These are phyloP conservation scores for Lycium ferocissimum DNA, from an alignment of 257 asterid species.

Conservation along the genomic window DNA sequence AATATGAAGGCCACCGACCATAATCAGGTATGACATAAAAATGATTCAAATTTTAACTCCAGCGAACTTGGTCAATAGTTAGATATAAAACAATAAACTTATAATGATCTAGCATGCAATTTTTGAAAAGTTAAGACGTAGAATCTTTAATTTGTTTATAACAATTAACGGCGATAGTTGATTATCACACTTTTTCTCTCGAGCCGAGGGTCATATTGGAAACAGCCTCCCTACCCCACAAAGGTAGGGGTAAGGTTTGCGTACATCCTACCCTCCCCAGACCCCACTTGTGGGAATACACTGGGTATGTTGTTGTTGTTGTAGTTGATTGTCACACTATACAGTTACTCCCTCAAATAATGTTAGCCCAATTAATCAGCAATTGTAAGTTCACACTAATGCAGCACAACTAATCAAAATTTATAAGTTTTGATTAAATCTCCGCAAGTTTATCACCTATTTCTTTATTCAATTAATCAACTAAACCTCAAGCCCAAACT, in stretches of 20 bases:
- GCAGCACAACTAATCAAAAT: neutral
- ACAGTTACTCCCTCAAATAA: neutral
- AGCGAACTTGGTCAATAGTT: neutral
- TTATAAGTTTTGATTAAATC: neutral
- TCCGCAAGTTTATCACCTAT: constrained; percentile 17
- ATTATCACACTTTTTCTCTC: neutral
- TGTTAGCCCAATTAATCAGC: neutral
- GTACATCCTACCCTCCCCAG: too few species aligned
- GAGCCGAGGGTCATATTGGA: too few species aligned
- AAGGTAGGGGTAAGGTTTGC: too few species aligned
- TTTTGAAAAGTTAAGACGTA: neutral
- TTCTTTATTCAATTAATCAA: constrained; percentile 2
- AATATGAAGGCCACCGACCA: neutral
- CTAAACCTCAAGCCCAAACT: constrained; percentile 16
- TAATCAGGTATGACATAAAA: neutral
- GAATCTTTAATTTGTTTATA: neutral
- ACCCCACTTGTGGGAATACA: too few species aligned
- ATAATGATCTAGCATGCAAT: neutral
- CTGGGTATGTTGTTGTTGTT: too few species aligned
- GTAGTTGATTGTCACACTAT: neutral
- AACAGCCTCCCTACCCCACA: too few species aligned
- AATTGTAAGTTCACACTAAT: neutral
- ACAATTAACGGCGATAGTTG: neutral
- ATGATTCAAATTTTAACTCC: neutral
- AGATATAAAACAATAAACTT: neutral